phyloP scores from a whole-genome alignment of 495 filamentous ascomycete genomes.

The Talaromyces ruber region DNA sequence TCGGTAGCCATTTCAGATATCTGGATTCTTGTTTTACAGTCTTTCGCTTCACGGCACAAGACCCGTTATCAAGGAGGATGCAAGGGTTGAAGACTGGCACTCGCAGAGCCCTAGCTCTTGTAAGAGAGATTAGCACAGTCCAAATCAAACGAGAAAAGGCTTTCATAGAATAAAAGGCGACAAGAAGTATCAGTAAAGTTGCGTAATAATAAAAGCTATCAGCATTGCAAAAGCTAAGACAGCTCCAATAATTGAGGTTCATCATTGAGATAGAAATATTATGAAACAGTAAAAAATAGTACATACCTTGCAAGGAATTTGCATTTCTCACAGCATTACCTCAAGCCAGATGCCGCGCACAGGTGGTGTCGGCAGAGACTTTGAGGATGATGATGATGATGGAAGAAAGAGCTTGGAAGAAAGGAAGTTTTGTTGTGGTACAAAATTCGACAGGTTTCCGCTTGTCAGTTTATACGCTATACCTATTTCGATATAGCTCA shows the following conservation, averaged over 20 bases:
- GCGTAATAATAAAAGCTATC: conserved; percentile 38
- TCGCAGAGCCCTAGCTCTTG: conserved; percentile 21
- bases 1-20: conserved; percentile 41
- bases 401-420: not conserved
- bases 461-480: not conserved
- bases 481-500: not conserved
- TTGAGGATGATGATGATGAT: not conserved
- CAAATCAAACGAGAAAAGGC: too few relatives aligned
- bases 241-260: conserved; percentile 88
- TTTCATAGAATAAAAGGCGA: too few relatives aligned
- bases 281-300: conserved; percentile 1
- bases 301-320: conserved; percentile 26
- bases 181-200: conserved; percentile 20
- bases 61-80: conserved; percentile 27
- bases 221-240: conserved; percentile 64
- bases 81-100: conserved; percentile 30
- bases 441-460: not conserved
- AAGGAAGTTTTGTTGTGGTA: not conserved
- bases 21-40: not conserved
- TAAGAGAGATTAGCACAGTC: conserved; percentile 18
- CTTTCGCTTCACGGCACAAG: conserved; percentile 4
- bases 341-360: not conserved
- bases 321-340: conserved; percentile 20
- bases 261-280: conserved; percentile 38
- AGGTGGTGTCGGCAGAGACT: conserved; percentile 1